Conservation (phyloP, 495 filamentous ascomycete species). For the Tuber calosporum region DNA sequence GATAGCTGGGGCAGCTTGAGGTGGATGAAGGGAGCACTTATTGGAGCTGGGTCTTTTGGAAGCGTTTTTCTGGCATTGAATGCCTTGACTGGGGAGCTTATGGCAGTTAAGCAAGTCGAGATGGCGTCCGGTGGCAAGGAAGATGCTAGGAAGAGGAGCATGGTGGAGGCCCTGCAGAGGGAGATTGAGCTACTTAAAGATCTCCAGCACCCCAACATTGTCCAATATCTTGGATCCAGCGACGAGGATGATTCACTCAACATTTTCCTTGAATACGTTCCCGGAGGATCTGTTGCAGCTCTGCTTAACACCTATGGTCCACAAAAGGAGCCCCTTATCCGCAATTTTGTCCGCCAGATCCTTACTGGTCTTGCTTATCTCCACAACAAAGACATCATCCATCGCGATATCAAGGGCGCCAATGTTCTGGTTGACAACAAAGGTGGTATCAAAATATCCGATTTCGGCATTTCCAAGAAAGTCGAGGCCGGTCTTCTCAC, state of each 20-base stretch:
- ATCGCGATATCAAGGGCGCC: constrained; percentile 97
- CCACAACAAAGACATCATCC: constrained; percentile 91
- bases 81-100: constrained; percentile 90
- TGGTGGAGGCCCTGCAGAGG: constrained; percentile 93
- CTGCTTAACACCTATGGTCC: constrained; percentile 98
- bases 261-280: constrained; percentile 99
- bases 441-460: constrained; percentile 97
- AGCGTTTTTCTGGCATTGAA: constrained; percentile 96
- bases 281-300: constrained; percentile 90
- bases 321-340: constrained; percentile 83
- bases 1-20: constrained; percentile 74
- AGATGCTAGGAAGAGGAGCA: constrained; percentile 88
- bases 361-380: constrained; percentile 90
- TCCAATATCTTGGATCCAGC: constrained; percentile 91
- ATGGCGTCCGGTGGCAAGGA: constrained; percentile 73
- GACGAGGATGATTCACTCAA: constrained; percentile 89
- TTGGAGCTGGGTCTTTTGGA: constrained; percentile 94
- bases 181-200: constrained; percentile 93
- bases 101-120: constrained; percentile 98
- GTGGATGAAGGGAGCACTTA: constrained; percentile 98
- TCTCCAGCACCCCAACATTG: constrained; percentile 92
- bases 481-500: constrained; percentile 58
- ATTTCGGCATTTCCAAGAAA: constrained; percentile 98
- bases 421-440: constrained; percentile 99
- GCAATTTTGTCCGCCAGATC: constrained; percentile 96